Evolutionary conservation across 2,329 filamentous ascomycete species (phyloP), one percentile per base, ranked within the genome.

Genomic region (Colletotrichum karsti): DNA sequence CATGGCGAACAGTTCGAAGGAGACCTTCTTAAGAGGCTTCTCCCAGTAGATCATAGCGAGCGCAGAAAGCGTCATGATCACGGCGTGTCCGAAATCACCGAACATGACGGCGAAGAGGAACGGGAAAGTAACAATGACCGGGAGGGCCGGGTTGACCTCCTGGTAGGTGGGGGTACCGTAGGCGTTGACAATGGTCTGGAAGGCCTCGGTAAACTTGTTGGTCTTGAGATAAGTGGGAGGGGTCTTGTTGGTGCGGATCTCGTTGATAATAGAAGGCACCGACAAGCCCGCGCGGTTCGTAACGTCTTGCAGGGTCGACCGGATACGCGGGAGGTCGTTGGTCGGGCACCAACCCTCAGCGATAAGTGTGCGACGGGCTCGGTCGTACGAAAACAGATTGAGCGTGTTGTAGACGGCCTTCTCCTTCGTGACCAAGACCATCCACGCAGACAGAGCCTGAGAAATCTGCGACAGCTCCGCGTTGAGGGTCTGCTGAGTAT

Each of bases 101-200:
- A 99, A 99, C 96, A 99, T 99, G 88, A 99, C 96, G 55, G 96
- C 96, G 78, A 99, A 99, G 70, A 99, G 86, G 86, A 99, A 99
- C n/a, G 97, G 96, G 82, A 99, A 99, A 6, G 96, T 99, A 71
- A 99, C 91, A 73, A 98, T 94, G 57, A 97, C 96, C 39, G 95
- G 95, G 22, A 99, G 87, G 70, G 94, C 95, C 64, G 96, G 96
- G 82, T 99, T 99, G 79, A 98, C 93, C 83, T 99, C 96, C 73
- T 93, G 93, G 82, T 99, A 99, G 72, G 97, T 98, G 69, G 96
- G 93, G 44, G 96, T 98, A 77, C 96, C 97, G 77, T 99, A 99
- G 28, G 97, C 96, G 75, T 99, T 95, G 79, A 99, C 97, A 79
- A 99, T 99, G 66, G 95, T 98, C 82, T 99, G 96, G 85, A 99